Base-by-base conservation (phyloP, 2,329 filamentous ascomycete species). In the Colletotrichum gloeosporioides region DNA sequence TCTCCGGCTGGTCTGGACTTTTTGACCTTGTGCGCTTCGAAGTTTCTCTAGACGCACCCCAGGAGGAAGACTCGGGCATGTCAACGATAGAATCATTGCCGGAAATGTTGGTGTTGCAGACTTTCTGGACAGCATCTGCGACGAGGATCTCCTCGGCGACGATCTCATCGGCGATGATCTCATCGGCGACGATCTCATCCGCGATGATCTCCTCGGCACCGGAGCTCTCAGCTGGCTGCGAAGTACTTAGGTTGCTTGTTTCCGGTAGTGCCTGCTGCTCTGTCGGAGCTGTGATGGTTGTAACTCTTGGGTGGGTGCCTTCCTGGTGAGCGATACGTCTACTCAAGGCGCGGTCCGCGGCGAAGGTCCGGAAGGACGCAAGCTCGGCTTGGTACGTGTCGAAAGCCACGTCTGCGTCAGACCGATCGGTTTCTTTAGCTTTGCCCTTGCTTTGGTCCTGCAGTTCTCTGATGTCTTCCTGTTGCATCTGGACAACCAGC, bases 31-130 rank as follows among this genome's bases (percentile, higher is more conserved):
- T 39, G 36, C 16, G 36, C 36, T 44, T 44, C 0, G 36, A 44
- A 6, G 3, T 4, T 44, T 4, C 0, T 44, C 39, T 44, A 9
- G 39, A 44, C 2, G 39, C 39, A n/a, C 39, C 39, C 39, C 18
- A n/a, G 18, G 39, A 44, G 39, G 39, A 44, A 7, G 39, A 44
- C 39, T 44, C 39, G 5, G 39, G 39, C 39, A 44, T 44, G 18
- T 44, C 18, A n/a, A 12, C 18, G 2, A 44, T 44, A 4, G 39
- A 44, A 6, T 44, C 39, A 4, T 44, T 12, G 9, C n/a, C 39
- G 39, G 0, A 0, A 44, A n/a, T n/a, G 18, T 44, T 18, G 39
- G 0, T 1, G 39, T 44, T 12, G 39, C 39, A 44, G 2, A 10
- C 3, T 6, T 18, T 0, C 12, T n/a, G 39, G 18, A 44, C 18